Base-by-base conservation (phyloP, 139 green algal genomes). In the Dunaliella primolecta region DNA sequence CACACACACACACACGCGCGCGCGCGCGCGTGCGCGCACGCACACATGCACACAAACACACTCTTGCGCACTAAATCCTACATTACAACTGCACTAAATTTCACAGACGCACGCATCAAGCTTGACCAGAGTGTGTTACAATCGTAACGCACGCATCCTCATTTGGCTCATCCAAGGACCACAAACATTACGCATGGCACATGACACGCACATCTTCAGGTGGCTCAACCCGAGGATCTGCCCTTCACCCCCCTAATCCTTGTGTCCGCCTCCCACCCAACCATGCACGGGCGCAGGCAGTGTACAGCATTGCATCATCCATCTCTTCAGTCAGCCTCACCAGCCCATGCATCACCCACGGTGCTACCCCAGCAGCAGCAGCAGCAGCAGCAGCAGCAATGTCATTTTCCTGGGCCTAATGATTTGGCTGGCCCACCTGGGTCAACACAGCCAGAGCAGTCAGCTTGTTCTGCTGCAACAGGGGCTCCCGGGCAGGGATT, bases 161-260 rank as follows among this genome's bases (percentile, higher is more conserved):
- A n/a, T n/a, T n/a, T n/a, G n/a, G n/a, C n/a, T n/a, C n/a, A n/a
- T n/a, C n/a, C n/a, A n/a, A n/a, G n/a, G n/a, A n/a, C n/a, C n/a
- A n/a, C n/a, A n/a, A n/a, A n/a, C n/a, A n/a, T n/a, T n/a, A n/a
- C n/a, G n/a, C n/a, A n/a, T n/a, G n/a, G n/a, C n/a, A n/a, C n/a
- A n/a, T n/a, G n/a, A n/a, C n/a, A n/a, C n/a, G 57, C 33, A 70
- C 24, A 15, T 29, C 11, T 27, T 24, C 75, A 90, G 80, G 81
- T 93, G 36, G 86, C 90, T 0, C 89, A 91, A 29, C 88, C 89
- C 78, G 77, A 91, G 29, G 46, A 82, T 1, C 86, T 96, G 74
- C 75, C 90, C 34, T 99, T 98, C 89, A 96, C 92, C 0, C 94
- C 97, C 0, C 75, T 99, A 0, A 81, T 97, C 78, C 92, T 99